Evolutionary conservation across 2,329 filamentous ascomycete species (phyloP), one percentile per base, ranked within the genome.

Genomic region (Fusarium albidum): DNA sequence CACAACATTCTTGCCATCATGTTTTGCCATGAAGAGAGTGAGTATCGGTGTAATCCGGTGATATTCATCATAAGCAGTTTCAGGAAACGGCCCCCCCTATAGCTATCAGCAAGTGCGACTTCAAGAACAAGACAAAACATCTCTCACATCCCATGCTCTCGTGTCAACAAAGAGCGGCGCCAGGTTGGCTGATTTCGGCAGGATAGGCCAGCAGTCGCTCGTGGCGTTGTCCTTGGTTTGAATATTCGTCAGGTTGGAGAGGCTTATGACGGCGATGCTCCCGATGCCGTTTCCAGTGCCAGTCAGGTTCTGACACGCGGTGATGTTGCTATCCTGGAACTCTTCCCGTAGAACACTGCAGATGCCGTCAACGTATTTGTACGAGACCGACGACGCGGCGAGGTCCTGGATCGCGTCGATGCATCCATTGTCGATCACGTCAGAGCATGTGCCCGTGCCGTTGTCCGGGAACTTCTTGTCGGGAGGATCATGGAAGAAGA

Each of bases 121-220:
- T 21, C 21, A 7, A 21, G 21, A 21, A 21, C 21, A 21, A 21
- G 21, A 7, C 21, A 21, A 7, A 7, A 21, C 7, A 21, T 21
- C 21, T 21, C 21, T 21, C 21, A 21, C 21, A 21, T 21, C 21
- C 21, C 21, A 21, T 21, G 21, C 21, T 21, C 21, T 21, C 7
- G 7, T 21, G 21, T 21, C 8, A 15, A 11, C 26, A 13, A 17
- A 37, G 11, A 37, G 17, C 11, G 42, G 42, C 21, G 42, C 42
- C 29, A 45, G 15, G 31, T 37, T 45, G 32, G 42, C 42, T 14
- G 42, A 45, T 14, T 45, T 45, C 2, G 42, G 42, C 31, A 45
- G 25, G 2, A 45, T 45, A 12, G 42, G 42, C 42, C 42, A 45
- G 18, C 42, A 45, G 10, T 45, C 31, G 31, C 42, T 45, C 1